A percentile compares a stretch with the other conserved stretches of the same genome.
phyloP scores from a whole-genome alignment of 2,329 filamentous ascomycete species.

The Xylaria sp. region DNA sequence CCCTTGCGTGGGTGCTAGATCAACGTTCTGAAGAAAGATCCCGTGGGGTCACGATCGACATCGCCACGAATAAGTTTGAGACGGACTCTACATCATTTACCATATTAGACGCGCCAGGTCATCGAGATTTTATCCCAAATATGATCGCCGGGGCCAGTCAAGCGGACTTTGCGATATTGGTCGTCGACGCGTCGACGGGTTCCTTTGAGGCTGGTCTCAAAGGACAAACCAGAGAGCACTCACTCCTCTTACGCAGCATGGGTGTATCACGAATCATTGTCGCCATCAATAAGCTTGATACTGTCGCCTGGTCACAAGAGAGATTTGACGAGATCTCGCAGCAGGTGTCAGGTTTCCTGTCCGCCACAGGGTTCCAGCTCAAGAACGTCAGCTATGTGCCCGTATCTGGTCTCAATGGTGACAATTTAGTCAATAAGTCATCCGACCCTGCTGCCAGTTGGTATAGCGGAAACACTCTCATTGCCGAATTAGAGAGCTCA shows the following conservation, averaged over 20 bases:
- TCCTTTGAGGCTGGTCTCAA: conserved; percentile 94
- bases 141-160: conserved; percentile 98
- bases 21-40: conserved; percentile 89
- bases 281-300: conserved; percentile 95
- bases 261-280: conserved; percentile 90
- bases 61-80: conserved; percentile 93
- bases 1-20: conserved; percentile 96
- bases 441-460: conserved; percentile 71
- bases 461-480: conserved; percentile 83
- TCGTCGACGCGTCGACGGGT: conserved; percentile 89
- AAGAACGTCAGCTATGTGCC: conserved; percentile 90
- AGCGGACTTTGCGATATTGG: conserved; percentile 93
- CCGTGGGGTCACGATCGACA: conserved; percentile 94
- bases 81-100: conserved; percentile 89
- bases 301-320: conserved; percentile 81
- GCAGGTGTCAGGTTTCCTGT: conserved; percentile 85
- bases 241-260: conserved; percentile 87
- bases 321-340: conserved; percentile 87
- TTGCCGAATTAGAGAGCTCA: conserved; percentile 86
- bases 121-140: conserved; percentile 96
- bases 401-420: conserved; percentile 87
- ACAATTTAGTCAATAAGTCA: conserved; percentile 78
- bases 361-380: conserved; percentile 80
- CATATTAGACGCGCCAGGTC: conserved; percentile 93
- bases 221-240: conserved; percentile 94